These are phyloP conservation scores for Magnaporthales sp. DNA, from an alignment of 2,329 filamentous ascomycete genomes.

Conservation along the genomic window DNA sequence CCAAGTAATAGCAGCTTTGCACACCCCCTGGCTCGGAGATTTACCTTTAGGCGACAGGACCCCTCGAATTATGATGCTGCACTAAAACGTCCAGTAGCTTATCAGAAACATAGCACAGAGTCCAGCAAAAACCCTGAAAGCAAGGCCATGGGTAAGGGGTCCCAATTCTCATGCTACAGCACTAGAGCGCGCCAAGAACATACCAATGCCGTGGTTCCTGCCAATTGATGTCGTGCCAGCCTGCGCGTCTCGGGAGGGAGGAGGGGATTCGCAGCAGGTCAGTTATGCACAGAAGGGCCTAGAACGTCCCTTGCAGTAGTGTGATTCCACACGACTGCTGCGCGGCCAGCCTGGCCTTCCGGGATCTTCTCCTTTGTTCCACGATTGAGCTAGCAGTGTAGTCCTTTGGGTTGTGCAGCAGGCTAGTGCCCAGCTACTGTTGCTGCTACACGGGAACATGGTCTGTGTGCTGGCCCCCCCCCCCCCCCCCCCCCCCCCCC, in stretches of 20 bases:
- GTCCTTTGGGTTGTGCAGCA: background rate
- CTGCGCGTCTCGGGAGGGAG: background rate
- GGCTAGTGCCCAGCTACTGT: background rate
- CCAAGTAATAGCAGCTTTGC: background rate
- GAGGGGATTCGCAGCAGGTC: background rate
- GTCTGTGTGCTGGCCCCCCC: background rate
- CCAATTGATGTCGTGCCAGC: background rate
- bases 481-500: too few species aligned
- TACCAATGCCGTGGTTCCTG: background rate
- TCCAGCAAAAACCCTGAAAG: background rate
- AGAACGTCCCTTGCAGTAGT: background rate
- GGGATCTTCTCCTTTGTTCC: background rate
- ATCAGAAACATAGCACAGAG: background rate
- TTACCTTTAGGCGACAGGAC: background rate
- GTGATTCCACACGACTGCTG: background rate
- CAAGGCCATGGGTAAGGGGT: background rate
- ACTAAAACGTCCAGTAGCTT: background rate
- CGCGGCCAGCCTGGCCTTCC: background rate
- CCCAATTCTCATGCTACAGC: background rate
- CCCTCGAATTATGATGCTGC: background rate
- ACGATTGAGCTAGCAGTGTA: background rate
- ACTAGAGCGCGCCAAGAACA: background rate
- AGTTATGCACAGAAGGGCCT: background rate
- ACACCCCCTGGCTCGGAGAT: background rate
- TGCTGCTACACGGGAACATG: background rate